Base-by-base conservation (phyloP, 495 filamentous ascomycete genomes). In the Xylaria venustula region DNA sequence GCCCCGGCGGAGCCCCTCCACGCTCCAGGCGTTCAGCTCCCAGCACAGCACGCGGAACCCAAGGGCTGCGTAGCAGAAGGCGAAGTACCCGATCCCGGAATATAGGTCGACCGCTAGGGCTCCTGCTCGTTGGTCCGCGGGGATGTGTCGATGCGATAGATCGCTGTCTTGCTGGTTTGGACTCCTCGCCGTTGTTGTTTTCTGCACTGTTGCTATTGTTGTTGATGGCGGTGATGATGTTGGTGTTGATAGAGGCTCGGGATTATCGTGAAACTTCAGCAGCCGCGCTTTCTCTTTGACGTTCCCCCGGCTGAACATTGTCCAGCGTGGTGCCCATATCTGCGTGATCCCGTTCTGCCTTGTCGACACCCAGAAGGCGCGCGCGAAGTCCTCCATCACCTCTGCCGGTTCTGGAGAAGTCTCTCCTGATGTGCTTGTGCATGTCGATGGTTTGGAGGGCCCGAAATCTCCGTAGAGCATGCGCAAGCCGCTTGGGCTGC, bases 241-340 rank as follows among this genome's bases (percentile, higher is more conserved):
- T n/a, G n/a, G n/a, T n/a, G n/a, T n/a, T n/a, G n/a, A n/a, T n/a
- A n/a, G n/a, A n/a, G n/a, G n/a, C n/a, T n/a, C n/a, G n/a, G n/a
- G n/a, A 15, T 70, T 55, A 12, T 66, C 60, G 22, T 79, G 73
- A n/a, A 87, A 81, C 0, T 45, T 58, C 25, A 93, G 72, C 1
- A 97, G 72, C 9, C 93, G 78, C 0, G 88, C 85, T 66, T 97
- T 97, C 73, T 97, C 93, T n/a, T 82, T 87, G 48, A 96, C 74
- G 67, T 97, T 97, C 8, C 93, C 93, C 1, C 90, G 81, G 7
- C 85, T 89, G 70, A 97, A 97, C 93, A 97, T 97, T 14, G 91
- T 96, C 74, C 90, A 90, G 0, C 85, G 73, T 14, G 93, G 93
- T 3, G 91, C 87, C 92, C 92, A 97, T 28, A 80, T 87, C 73